Evolutionary conservation across 257 asterid genomes (phyloP).

Genomic region (Paulownia fortunei): DNA sequence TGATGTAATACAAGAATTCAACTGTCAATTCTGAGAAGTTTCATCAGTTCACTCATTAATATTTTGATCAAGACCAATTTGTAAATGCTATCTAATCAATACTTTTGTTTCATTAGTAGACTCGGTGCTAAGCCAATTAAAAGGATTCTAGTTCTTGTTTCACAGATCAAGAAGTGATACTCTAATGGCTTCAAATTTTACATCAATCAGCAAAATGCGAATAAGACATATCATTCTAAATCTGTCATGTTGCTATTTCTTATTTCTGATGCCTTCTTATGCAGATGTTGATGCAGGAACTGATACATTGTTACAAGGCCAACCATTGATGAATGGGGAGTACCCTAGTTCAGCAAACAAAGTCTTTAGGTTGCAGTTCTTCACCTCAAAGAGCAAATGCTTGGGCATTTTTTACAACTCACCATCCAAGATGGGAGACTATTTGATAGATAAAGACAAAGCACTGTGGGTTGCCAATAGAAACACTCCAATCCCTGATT

Average conservation of each 20-base stretch:
- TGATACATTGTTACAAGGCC: slow-evolving; percentile 4
- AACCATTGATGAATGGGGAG: slow-evolving; percentile 27
- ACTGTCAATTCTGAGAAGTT: too few relatives aligned
- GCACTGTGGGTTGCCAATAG: slow-evolving; percentile 47
- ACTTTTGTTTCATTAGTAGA: slow-evolving; percentile 4
- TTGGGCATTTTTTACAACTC: slow-evolving; percentile 37
- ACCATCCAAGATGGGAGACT: background rate
- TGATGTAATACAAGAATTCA: too few relatives aligned
- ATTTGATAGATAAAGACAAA: background rate
- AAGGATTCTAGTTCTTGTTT: background rate
- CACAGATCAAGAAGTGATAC: background rate
- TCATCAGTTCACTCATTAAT: too few relatives aligned
- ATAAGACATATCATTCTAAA: background rate
- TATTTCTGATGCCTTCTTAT: background rate
- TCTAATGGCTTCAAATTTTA: background rate
- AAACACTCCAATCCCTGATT: slow-evolving; percentile 29
- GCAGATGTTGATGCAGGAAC: background rate
- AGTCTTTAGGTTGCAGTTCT: slow-evolving; percentile 34
- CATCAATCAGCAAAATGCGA: background rate
- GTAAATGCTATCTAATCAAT: background rate
- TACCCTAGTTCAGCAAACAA: slow-evolving; percentile 25
- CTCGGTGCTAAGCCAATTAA: background rate
- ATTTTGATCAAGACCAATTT: too few relatives aligned
- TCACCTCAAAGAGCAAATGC: slow-evolving; percentile 20
- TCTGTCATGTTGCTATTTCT: background rate